Evolutionary conservation across 176 grass and related monocot genomes (phyloP).

Genomic region (Triticum dicoccoides): DNA sequence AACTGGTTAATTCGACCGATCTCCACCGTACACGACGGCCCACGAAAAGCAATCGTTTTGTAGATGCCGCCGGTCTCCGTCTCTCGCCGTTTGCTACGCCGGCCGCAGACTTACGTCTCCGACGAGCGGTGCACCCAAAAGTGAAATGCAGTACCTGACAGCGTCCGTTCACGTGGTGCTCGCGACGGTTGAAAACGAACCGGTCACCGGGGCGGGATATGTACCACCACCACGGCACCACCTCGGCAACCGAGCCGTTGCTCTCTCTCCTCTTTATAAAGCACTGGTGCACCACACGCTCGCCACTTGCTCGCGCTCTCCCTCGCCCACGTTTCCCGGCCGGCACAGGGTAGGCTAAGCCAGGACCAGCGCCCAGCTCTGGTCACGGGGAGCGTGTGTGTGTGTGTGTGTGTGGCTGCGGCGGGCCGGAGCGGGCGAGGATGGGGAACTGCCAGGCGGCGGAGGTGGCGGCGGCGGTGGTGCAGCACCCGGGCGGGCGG

Average conservation of each 20-base stretch:
- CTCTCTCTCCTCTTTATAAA: background rate
- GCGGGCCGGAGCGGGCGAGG: background rate
- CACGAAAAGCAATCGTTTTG: slow-evolving; percentile 22
- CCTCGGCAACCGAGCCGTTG: slow-evolving; percentile 9
- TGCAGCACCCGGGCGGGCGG: slow-evolving; percentile 77
- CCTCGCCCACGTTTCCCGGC: slow-evolving; percentile 3
- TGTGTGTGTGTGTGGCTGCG: background rate
- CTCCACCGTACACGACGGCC: slow-evolving; percentile 1
- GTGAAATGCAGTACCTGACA: background rate
- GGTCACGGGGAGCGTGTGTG: background rate
- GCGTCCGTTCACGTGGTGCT: slow-evolving; percentile 1
- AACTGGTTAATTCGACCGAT: background rate
- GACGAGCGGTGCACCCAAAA: background rate
- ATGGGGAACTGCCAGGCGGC: slow-evolving; percentile 98
- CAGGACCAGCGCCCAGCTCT: background rate
- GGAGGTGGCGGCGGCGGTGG: slow-evolving; percentile 70
- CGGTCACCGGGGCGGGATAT: slow-evolving; percentile 9
- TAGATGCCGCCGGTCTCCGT: background rate
- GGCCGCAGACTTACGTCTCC: no score
- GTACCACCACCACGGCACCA: slow-evolving; percentile 27
- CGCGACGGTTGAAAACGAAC: background rate
- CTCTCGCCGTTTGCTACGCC: no score
- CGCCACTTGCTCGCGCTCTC: background rate
- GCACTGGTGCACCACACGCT: background rate
- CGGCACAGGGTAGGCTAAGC: background rate